Evolutionary conservation across 169 alveolate genomes (phyloP), one percentile per base, ranked within the genome.

Genomic region (Cryptosporidium sp.): DNA sequence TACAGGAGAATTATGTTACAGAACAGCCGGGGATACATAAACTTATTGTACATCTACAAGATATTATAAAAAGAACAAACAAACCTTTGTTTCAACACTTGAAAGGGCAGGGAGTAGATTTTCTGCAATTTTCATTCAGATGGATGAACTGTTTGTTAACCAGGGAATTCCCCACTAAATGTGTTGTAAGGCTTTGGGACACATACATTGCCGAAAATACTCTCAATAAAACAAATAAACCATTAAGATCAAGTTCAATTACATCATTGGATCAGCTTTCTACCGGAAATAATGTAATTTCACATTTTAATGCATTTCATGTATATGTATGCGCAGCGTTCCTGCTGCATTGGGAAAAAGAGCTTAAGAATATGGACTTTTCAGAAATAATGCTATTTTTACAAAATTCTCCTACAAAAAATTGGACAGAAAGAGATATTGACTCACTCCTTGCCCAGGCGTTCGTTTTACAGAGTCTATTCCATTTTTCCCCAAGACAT

Each of bases 1-100:
- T 96, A 86, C 97, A 96, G 93, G 98, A 97, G 86, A 95, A 96
- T 84, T 97, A 96, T 93, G 97, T 97, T 5, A 93, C 92, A 84
- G 96, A 96, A 37, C 98, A 96, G 87, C 99, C 99, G 21, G 99
- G 99, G 37, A 97, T 97, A 43, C 97, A 94, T 68, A 93, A 94
- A 62, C 94, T 96, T 86, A 93, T 97, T 39, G 68, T 93, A 23
- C 92, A 94, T 91, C 94, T 97, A 85, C 95, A 96, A 84, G 98
- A 95, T 86, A 93, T 97, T 29, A 96, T 96, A 39, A 95, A 93
- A 92, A 93, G 98, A 45, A 96, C 97, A 33, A 99, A 97, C 84
- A 93, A 91, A 52, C 85, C 87, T 85, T 91, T 95, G 35, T 94
- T 91, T 91, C 58, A 92, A 86, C 96, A 96, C 71, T 84, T 96